These are phyloP conservation scores for Prunus persica DNA, from an alignment of 306 rosid genomes.

Conservation along the genomic window Prunus_persica_NCBIv2 NC_034012.1:11026001-11026500, in stretches of 20 bases:
- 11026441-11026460: constrained; percentile 4
- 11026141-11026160: constrained; percentile 68
- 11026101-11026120: constrained; percentile 50
- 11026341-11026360: constrained; percentile 46
- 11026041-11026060: constrained; percentile 42
- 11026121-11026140: constrained; percentile 72
- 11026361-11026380: constrained; percentile 67
- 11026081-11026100: constrained; percentile 21
- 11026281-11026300: constrained; percentile 83
- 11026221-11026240: constrained; percentile 56
- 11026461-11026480: background rate
- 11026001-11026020: constrained; percentile 22
- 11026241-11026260: constrained; percentile 6
- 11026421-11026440: constrained; percentile 30
- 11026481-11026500: background rate
- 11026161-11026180: constrained; percentile 86
- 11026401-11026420: constrained; percentile 49
- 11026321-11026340: constrained; percentile 80
- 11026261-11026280: constrained; percentile 53
- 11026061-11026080: constrained; percentile 45
- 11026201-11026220: constrained; percentile 43
- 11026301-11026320: constrained; percentile 82
- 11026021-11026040: constrained; percentile 25
- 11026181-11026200: constrained; percentile 95
- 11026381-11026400: constrained; percentile 79